Evolutionary conservation across 768 basidiomycete species (phyloP).

Genomic region (Kwoniella newhampshirensis): DNA sequence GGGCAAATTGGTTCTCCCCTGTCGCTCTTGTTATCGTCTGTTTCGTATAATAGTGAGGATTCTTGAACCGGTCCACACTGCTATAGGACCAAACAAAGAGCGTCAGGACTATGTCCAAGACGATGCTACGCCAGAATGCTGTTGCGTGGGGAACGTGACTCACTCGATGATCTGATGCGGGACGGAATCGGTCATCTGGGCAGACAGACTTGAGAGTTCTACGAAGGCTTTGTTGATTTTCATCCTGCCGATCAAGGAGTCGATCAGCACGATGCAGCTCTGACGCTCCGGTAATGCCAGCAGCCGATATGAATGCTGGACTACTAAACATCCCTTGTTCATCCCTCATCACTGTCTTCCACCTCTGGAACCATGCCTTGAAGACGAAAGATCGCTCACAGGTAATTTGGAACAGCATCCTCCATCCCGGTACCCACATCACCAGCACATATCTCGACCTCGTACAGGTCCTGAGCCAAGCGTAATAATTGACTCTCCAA

Average conservation of each 20-base stretch:
- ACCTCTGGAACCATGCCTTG: no score
- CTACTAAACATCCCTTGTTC: no score
- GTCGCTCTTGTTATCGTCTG: constrained; percentile 34
- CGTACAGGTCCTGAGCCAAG: constrained; percentile 45
- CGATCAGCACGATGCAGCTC: background rate
- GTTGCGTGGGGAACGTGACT: constrained; percentile 14
- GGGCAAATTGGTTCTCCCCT: constrained; percentile 45
- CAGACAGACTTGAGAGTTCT: constrained; percentile 23
- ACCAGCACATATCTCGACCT: constrained; percentile 48
- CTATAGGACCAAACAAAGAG: no score
- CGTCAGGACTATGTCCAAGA: no score
- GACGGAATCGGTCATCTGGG: constrained; percentile 36
- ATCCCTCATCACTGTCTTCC: background rate
- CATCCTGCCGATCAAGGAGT: constrained; percentile 16
- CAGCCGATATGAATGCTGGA: no score
- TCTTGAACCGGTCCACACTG: constrained; percentile 34
- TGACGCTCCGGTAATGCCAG: background rate
- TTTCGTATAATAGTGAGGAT: constrained; percentile 44
- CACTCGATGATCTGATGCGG: constrained; percentile 45
- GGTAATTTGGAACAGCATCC: constrained; percentile 34
- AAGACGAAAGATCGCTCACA: constrained; percentile 28
- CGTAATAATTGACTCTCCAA: constrained; percentile 31
- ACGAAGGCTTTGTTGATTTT: constrained; percentile 33
- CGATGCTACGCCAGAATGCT: background rate
- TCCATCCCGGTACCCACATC: constrained; percentile 42